Conservation (phyloP, 2,329 filamentous ascomycete species). For the Diplodia seriata region DNA sequence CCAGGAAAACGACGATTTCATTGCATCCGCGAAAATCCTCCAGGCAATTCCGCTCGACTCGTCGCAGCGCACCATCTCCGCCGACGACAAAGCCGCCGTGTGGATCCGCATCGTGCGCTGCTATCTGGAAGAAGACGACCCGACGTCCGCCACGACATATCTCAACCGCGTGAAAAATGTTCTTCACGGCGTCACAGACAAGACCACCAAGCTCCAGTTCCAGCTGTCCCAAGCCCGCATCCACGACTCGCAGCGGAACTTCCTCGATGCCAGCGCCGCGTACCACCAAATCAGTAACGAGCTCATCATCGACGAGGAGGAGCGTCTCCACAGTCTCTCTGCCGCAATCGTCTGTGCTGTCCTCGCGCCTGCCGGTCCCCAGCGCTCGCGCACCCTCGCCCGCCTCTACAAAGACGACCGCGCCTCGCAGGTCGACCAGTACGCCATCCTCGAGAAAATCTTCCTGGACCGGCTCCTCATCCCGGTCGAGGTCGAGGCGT, state of each 20-base stretch:
- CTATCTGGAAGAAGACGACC: slow-evolving; percentile 93
- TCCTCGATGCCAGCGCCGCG: slow-evolving; percentile 83
- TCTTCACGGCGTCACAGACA: slow-evolving; percentile 78
- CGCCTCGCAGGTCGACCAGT: slow-evolving; percentile 75
- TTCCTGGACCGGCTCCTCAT: slow-evolving; percentile 86
- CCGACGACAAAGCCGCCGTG: slow-evolving; percentile 80
- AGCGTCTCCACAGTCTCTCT: slow-evolving; percentile 81
- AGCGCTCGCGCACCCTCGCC: slow-evolving; percentile 78
- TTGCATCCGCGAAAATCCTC: slow-evolving; percentile 76
- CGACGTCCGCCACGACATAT: slow-evolving; percentile 81
- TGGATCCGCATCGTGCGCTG: slow-evolving; percentile 96
- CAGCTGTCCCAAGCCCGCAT: slow-evolving; percentile 91
- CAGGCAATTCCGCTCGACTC: slow-evolving; percentile 87
- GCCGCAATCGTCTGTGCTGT: slow-evolving; percentile 93
- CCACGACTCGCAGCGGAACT: slow-evolving; percentile 86
- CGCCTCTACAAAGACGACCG: slow-evolving; percentile 94
- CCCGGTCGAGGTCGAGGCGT: slow-evolving; percentile 82
- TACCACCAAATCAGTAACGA: slow-evolving; percentile 89
- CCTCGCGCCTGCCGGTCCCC: slow-evolving; percentile 86
- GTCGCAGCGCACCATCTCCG: slow-evolving; percentile 82
- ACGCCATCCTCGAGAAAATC: slow-evolving; percentile 94
- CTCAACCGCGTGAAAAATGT: slow-evolving; percentile 96
- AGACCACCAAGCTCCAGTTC: slow-evolving; percentile 81
- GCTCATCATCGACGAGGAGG: slow-evolving; percentile 79
- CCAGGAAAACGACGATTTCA: slow-evolving; percentile 81